These are phyloP conservation scores for Microbotryomycetes sp. DNA, from an alignment of 1,284 basidiomycete species.

Conservation along the genomic window DNA sequence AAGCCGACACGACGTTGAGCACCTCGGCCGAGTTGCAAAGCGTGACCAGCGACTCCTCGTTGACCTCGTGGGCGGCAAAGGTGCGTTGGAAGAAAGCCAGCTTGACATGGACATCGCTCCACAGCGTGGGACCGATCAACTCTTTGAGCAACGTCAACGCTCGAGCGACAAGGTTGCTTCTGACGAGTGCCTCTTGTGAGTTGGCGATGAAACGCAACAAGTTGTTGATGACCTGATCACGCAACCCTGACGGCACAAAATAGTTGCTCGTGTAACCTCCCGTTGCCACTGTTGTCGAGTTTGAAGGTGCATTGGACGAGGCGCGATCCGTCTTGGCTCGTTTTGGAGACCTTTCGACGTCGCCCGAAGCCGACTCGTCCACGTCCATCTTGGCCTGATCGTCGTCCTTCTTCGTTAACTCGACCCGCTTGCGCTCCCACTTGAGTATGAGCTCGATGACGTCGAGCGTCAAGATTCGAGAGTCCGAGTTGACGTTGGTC, in stretches of 20 bases:
- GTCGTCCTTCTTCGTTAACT: slow-evolving; percentile 53
- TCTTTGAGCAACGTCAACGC: slow-evolving; percentile 74
- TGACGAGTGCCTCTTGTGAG: slow-evolving; percentile 60
- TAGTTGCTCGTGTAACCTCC: slow-evolving; percentile 15
- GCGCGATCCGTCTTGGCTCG: slow-evolving; percentile 13
- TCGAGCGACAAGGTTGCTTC: slow-evolving; percentile 61
- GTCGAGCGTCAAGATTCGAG: slow-evolving; percentile 54
- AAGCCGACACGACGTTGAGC: slow-evolving; percentile 74
- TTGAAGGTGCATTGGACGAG: slow-evolving; percentile 19
- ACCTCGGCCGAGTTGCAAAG: slow-evolving; percentile 84
- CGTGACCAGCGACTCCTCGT: slow-evolving; percentile 59
- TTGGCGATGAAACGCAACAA: slow-evolving; percentile 78
- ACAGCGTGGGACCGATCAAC: slow-evolving; percentile 73
- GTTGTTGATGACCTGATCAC: slow-evolving; percentile 84
- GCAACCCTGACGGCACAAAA: slow-evolving; percentile 58
- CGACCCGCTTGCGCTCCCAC: slow-evolving; percentile 42
- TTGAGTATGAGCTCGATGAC: slow-evolving; percentile 44
- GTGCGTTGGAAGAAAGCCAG: slow-evolving; percentile 78
- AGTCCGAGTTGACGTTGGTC: slow-evolving; percentile 61
- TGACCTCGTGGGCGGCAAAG: slow-evolving; percentile 60
- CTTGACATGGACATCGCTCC: slow-evolving; percentile 91
- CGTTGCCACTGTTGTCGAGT: slow-evolving; percentile 15
- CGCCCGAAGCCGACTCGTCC: slow-evolving; percentile 39
- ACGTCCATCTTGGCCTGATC: slow-evolving; percentile 44
- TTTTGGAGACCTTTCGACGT: slow-evolving; percentile 32